Evolutionary conservation across 2,329 filamentous ascomycete genomes (phyloP).

Genomic region (Neopestalotiopsis sp.): DNA sequence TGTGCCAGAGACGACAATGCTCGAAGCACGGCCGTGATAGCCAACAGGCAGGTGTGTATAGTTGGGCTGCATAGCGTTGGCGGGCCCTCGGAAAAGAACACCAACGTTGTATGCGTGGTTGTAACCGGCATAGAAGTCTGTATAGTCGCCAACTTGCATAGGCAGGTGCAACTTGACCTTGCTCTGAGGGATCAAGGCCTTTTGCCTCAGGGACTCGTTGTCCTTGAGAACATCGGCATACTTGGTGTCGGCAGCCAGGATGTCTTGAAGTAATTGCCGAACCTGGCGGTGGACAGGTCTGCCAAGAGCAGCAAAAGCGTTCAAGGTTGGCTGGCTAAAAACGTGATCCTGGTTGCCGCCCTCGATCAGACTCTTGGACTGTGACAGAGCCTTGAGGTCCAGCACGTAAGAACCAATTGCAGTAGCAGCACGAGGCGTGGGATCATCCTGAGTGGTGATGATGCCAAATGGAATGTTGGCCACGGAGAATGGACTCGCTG

Average conservation of each 20-base stretch:
- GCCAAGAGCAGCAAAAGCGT: slow-evolving; percentile 76
- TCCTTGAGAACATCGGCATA: slow-evolving; percentile 67
- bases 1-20: slow-evolving; percentile 76
- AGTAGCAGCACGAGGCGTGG: slow-evolving; percentile 67
- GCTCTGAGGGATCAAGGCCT: slow-evolving; percentile 63
- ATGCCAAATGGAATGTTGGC: slow-evolving; percentile 86
- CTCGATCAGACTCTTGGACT: slow-evolving; percentile 24
- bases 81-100: slow-evolving; percentile 73
- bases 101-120: slow-evolving; percentile 77
- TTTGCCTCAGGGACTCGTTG: slow-evolving; percentile 61
- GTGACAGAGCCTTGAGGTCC: slow-evolving; percentile 60
- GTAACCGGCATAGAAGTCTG: slow-evolving; percentile 82
- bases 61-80: slow-evolving; percentile 79
- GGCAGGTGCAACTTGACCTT: slow-evolving; percentile 72
- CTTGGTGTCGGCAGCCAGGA: slow-evolving; percentile 66
- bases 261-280: slow-evolving; percentile 69
- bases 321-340: slow-evolving; percentile 70
- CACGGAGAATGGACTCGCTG: slow-evolving; percentile 67
- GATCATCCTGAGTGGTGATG: slow-evolving; percentile 67
- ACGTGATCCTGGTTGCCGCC: slow-evolving; percentile 50
- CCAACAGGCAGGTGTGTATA: slow-evolving; percentile 83
- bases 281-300: slow-evolving; percentile 71
- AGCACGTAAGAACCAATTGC: slow-evolving; percentile 77
- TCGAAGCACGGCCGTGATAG: slow-evolving; percentile 81
- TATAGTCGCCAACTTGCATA: slow-evolving; percentile 82